Percentiles rank a stretch among this genome's conserved stretches.
phyloP scores from a whole-genome alignment of 371 early-diverging fungal species.

The Vairimorpha ceranae region DNA sequence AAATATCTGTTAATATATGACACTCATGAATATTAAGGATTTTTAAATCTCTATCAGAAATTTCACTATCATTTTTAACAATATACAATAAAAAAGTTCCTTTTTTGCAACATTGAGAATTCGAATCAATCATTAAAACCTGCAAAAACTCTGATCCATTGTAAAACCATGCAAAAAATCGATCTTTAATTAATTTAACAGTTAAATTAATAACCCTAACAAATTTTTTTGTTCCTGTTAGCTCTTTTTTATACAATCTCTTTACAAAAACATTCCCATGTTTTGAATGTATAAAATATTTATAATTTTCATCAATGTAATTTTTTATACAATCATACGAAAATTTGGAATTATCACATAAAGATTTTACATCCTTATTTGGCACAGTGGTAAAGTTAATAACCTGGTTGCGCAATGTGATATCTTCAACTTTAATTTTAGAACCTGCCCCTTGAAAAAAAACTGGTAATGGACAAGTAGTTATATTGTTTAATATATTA shows the following conservation, averaged over 20 bases:
- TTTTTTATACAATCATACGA: background rate
- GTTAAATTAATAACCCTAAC: conserved; percentile 16
- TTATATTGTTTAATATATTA: background rate
- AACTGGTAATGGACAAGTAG: background rate
- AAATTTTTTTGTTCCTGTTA: background rate
- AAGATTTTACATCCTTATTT: background rate
- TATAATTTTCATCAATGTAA: background rate
- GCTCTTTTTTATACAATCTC: background rate
- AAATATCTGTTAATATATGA: conserved; percentile 15
- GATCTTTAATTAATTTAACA: background rate
- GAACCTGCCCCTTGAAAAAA: background rate
- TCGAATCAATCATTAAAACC: conserved; percentile 17
- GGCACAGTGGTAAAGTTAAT: background rate
- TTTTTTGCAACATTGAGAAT: conserved; percentile 28
- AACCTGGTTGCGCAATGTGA: background rate
- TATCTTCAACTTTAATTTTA: background rate
- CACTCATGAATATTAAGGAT: conserved; percentile 6
- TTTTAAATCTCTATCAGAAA: background rate
- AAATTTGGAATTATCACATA: background rate
- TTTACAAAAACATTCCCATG: conserved; percentile 19
- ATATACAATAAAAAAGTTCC: conserved; percentile 19
- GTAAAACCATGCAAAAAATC: conserved; percentile 10
- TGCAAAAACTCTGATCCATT: background rate
- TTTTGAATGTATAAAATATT: conserved; percentile 2
- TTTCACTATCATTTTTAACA: background rate